A percentile compares a stretch with the other conserved stretches of the same genome.
Evolutionary conservation across 73 alveolate species (phyloP).

Genomic region (Stentor roeselii): DNA sequence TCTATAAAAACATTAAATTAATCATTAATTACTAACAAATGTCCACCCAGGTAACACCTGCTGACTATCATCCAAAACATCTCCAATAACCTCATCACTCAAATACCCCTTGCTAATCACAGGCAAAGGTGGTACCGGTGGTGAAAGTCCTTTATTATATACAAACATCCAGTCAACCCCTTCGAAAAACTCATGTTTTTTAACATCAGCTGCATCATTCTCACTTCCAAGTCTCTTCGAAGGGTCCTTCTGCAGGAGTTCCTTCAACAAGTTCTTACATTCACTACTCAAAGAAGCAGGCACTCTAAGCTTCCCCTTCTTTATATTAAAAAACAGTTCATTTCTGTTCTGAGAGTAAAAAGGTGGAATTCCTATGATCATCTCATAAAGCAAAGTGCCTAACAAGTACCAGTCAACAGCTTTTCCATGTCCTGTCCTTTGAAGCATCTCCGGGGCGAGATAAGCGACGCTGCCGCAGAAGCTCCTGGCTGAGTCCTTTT

Average conservation of each 20-base stretch:
- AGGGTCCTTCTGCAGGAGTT: slow-evolving; percentile 22
- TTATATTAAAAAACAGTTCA: slow-evolving; percentile 82
- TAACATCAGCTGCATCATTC: slow-evolving; percentile 53
- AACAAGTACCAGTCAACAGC: slow-evolving; percentile 93
- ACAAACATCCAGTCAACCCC: slow-evolving; percentile 93
- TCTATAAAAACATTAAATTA: not conserved
- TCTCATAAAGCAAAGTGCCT: slow-evolving; percentile 89
- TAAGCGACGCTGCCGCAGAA: slow-evolving; percentile 91
- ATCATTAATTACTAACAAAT: not conserved
- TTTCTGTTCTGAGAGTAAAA: slow-evolving; percentile 80
- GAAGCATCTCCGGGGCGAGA: slow-evolving; percentile 91
- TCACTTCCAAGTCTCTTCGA: slow-evolving; percentile 10
- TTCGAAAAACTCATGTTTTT: slow-evolving; percentile 84
- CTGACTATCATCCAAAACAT: not conserved
- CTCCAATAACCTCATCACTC: not conserved
- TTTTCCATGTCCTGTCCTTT: slow-evolving; percentile 87
- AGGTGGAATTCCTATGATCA: slow-evolving; percentile 90
- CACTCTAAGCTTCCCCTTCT: slow-evolving; percentile 78
- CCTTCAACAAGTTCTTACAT: slow-evolving; percentile 68
- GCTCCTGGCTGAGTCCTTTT: slow-evolving; percentile 59
- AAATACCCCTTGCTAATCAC: not conserved
- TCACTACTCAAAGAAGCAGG: slow-evolving; percentile 73
- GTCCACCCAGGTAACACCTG: not conserved
- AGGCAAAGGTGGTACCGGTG: slow-evolving; percentile 33
- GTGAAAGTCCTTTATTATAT: slow-evolving; percentile 66